Percentiles rank a stretch among this genome's conserved stretches.
Evolutionary conservation across 805 yeast genomes (phyloP).

Genomic region (Metschnikowia henanensis): DNA sequence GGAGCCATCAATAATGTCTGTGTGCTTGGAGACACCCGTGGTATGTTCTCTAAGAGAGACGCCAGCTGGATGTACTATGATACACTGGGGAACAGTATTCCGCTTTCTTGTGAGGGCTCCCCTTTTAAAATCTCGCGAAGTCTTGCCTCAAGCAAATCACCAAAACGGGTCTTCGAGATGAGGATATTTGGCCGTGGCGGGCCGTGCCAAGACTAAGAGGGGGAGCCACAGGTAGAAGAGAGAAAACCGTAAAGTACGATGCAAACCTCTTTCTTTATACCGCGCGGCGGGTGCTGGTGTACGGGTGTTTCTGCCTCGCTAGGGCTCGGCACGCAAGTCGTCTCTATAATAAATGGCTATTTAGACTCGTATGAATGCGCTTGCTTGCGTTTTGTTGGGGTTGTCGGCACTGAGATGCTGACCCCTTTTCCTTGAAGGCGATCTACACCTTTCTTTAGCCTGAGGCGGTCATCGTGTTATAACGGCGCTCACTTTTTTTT

Average conservation of each 20-base stretch:
- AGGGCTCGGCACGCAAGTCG: not conserved
- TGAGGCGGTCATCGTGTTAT: too few species aligned
- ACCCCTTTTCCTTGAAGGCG: not conserved
- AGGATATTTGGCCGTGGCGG: constrained; percentile 24
- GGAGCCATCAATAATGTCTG: too few species aligned
- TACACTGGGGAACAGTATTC: constrained; percentile 33
- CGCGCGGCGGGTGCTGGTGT: constrained; percentile 3
- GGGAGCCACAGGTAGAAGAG: constrained; percentile 3
- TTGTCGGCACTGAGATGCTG: too few species aligned
- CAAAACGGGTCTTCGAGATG: constrained; percentile 43
- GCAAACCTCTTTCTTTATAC: not conserved
- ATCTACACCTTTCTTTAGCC: constrained; percentile 1
- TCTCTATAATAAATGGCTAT: not conserved
- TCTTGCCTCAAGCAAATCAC: constrained; percentile 40
- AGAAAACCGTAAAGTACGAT: not conserved
- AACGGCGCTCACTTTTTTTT: too few species aligned
- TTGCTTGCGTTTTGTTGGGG: not conserved
- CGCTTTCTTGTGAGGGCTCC: constrained; percentile 28
- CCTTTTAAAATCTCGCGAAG: constrained; percentile 24
- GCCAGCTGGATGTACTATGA: constrained; percentile 48
- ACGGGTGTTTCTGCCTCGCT: constrained; percentile 3
- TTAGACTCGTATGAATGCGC: not conserved
- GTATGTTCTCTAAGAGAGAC: constrained; percentile 20
- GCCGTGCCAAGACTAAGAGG: constrained; percentile 19
- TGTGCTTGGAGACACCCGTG: constrained; percentile 52